These are phyloP conservation scores for Trichoderma hamatum DNA, from an alignment of 2,329 filamentous ascomycete genomes.

Conservation along the genomic window DNA sequence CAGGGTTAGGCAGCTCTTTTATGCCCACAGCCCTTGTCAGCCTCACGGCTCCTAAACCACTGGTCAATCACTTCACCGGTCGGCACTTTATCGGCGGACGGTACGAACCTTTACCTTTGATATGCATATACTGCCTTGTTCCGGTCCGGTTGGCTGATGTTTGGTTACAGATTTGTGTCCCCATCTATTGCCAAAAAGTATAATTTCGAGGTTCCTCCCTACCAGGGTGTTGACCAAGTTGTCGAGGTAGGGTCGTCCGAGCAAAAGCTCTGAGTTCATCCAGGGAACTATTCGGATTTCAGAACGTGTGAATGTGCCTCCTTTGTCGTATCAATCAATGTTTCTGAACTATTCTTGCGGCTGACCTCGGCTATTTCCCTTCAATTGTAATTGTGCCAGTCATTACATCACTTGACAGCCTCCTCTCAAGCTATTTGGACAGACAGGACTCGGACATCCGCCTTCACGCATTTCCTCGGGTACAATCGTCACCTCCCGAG, in stretches of 20 bases:
- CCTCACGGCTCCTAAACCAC: slow-evolving; percentile 89
- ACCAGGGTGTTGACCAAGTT: slow-evolving; percentile 85
- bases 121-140: not conserved
- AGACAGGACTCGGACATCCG: slow-evolving; percentile 61
- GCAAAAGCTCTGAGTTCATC: slow-evolving; percentile 54
- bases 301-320: slow-evolving; percentile 23
- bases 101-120: slow-evolving; percentile 49
- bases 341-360: slow-evolving; percentile 14
- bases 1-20: slow-evolving; percentile 78
- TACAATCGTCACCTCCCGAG: slow-evolving; percentile 45
- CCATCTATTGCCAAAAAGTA: slow-evolving; percentile 81
- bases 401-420: slow-evolving; percentile 58
- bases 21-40: slow-evolving; percentile 81
- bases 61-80: slow-evolving; percentile 81
- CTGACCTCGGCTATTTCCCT: not conserved
- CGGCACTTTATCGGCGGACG: slow-evolving; percentile 90
- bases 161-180: slow-evolving; percentile 69
- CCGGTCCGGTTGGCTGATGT: not conserved
- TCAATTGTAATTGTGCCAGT: not conserved
- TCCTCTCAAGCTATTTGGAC: slow-evolving; percentile 60
- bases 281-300: not conserved
- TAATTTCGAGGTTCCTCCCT: slow-evolving; percentile 77
- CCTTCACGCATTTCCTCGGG: slow-evolving; percentile 55
- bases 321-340: slow-evolving; percentile 6
- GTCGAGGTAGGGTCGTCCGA: slow-evolving; percentile 67